Conservation (phyloP, 139 green algal species). For the Bryopsis sp. region DNA sequence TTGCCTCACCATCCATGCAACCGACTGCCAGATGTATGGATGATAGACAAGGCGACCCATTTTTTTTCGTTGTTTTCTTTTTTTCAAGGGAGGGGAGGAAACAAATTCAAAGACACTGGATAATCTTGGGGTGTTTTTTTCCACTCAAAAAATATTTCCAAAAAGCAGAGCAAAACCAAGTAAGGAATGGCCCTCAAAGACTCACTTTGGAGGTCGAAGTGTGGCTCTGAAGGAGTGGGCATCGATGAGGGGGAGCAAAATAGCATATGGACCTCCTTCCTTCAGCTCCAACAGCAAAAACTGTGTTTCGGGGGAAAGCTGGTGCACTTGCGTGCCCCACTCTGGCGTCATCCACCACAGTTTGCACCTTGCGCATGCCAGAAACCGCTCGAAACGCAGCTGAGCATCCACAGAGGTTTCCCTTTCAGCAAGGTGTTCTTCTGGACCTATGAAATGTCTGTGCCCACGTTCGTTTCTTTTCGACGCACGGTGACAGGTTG, state of each 20-base stretch:
- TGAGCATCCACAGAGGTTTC: conserved; percentile 4
- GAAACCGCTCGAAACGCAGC: conserved; percentile 39
- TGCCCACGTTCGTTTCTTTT: not conserved
- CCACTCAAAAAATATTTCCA: too few relatives aligned
- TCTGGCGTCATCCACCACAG: conserved; percentile 90
- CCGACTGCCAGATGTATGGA: too few relatives aligned
- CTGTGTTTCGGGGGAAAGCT: conserved; percentile 85
- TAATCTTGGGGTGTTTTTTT: too few relatives aligned
- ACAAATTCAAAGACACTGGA: too few relatives aligned
- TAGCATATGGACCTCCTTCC: conserved; percentile 48
- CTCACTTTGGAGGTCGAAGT: conserved; percentile 43
- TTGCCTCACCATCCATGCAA: too few relatives aligned
- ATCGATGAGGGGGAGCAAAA: conserved; percentile 76
- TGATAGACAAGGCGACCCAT: too few relatives aligned
- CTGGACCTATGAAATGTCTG: not conserved
- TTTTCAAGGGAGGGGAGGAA: too few relatives aligned
- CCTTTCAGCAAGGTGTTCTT: not conserved
- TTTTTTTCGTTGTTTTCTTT: too few relatives aligned
- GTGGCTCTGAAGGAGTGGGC: conserved; percentile 58
- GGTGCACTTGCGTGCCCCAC: conserved; percentile 54
- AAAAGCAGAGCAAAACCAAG: too few relatives aligned
- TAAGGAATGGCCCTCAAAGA: too few relatives aligned
- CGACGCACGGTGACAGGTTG: not conserved
- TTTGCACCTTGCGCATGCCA: conserved; percentile 68
- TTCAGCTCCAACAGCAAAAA: conserved; percentile 78